phyloP scores from a whole-genome alignment of 2,329 filamentous ascomycete genomes.

The Rutstroemia sydowiana region DNA sequence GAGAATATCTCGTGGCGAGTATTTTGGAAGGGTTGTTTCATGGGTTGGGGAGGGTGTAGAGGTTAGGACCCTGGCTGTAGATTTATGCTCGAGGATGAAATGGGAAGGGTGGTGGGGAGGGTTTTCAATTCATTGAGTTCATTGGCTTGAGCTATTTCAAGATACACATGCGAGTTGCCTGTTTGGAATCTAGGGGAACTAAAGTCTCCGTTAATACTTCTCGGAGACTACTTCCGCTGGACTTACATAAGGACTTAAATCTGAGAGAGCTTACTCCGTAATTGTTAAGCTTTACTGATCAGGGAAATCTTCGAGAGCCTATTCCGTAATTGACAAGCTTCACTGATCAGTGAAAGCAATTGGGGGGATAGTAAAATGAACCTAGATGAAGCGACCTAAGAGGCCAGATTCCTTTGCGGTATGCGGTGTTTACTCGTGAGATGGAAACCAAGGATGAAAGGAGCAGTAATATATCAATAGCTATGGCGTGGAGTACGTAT shows the following conservation, averaged over 20 bases:
- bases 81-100: not conserved
- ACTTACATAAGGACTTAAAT: not conserved
- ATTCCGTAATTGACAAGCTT: not conserved
- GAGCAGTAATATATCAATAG: not conserved
- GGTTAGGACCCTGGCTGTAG: slow-evolving; percentile 2
- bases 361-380: slow-evolving; percentile 3
- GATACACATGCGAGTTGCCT: slow-evolving; percentile 1
- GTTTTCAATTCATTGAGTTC: not conserved
- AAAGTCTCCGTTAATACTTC: slow-evolving; percentile 1
- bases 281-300: not conserved
- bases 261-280: not conserved
- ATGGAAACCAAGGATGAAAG: not conserved
- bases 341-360: slow-evolving; percentile 1
- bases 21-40: not conserved
- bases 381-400: not conserved
- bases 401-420: not conserved
- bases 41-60: not conserved
- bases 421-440: not conserved
- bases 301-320: not conserved
- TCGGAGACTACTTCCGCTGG: not conserved
- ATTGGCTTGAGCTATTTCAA: slow-evolving; percentile 4
- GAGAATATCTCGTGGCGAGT: not conserved
- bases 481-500: not conserved
- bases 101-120: not conserved
- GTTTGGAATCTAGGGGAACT: not conserved